Evolutionary conservation across 2,329 filamentous ascomycete genomes (phyloP).

Genomic region (Alternaria alternata): DNA sequence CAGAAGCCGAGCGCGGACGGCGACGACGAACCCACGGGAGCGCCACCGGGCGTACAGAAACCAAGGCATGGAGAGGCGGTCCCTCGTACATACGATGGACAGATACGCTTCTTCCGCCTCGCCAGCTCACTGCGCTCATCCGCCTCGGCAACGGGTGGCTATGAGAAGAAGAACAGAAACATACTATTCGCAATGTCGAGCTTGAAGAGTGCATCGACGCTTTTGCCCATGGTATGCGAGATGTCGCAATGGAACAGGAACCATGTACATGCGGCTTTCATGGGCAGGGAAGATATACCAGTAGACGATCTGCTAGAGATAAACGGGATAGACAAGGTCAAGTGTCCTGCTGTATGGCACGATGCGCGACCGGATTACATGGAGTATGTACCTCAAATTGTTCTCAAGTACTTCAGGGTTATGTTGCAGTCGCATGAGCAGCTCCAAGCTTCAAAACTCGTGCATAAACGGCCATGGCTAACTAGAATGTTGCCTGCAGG

Average conservation of each 20-base stretch:
- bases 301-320: conserved; percentile 74
- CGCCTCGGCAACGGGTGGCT: conserved; percentile 64
- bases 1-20: conserved; percentile 12
- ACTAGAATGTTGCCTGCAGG: not conserved
- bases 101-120: conserved; percentile 73
- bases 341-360: conserved; percentile 72
- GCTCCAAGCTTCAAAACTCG: not conserved
- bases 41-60: conserved; percentile 36
- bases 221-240: conserved; percentile 85
- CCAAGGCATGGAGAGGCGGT: conserved; percentile 24
- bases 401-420: no score
- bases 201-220: conserved; percentile 72
- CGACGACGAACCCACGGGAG: conserved; percentile 32
- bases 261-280: conserved; percentile 81
- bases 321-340: conserved; percentile 75
- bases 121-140: conserved; percentile 66
- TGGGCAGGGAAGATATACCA: conserved; percentile 75
- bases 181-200: conserved; percentile 82
- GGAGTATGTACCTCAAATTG: conserved; percentile 42
- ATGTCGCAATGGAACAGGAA: conserved; percentile 77
- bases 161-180: conserved; percentile 67
- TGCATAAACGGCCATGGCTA: not conserved
- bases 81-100: conserved; percentile 67
- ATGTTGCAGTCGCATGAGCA: not conserved
- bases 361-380: conserved; percentile 80